Evolutionary conservation across 1,139 yeast species (phyloP).

Genomic region (Sugiyamaella neomexicana): DNA sequence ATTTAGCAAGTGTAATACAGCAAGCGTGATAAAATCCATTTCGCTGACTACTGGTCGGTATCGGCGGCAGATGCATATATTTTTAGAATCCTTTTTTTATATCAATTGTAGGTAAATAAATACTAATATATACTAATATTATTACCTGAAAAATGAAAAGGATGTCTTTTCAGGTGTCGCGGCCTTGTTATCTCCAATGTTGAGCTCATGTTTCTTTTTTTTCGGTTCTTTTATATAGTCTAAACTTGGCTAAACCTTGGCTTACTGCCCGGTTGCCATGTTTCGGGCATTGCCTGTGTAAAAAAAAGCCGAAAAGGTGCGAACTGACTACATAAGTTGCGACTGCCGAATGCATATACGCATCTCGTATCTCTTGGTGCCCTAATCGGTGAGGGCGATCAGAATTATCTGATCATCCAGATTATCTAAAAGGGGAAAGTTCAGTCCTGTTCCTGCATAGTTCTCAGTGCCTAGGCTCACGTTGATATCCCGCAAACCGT

Average conservation of each 20-base stretch:
- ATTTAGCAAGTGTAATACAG: too few species aligned
- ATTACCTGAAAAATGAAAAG: too few species aligned
- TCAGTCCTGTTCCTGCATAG: conserved; percentile 6
- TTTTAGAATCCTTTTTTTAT: too few species aligned
- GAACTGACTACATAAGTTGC: not conserved
- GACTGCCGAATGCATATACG: conserved; percentile 1
- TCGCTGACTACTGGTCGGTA: too few species aligned
- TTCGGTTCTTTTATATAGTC: too few species aligned
- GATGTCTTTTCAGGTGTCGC: too few species aligned
- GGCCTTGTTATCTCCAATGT: too few species aligned
- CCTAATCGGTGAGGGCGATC: conserved; percentile 5
- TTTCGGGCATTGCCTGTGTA: not conserved
- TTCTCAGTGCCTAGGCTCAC: not conserved
- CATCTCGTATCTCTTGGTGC: conserved; percentile 3
- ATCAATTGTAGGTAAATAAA: too few species aligned
- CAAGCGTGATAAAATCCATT: too few species aligned
- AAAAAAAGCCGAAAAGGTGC: not conserved
- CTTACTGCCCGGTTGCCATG: not conserved
- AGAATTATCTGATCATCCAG: conserved; percentile 15
- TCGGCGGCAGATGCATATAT: too few species aligned
- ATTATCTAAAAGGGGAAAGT: not conserved
- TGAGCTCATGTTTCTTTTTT: too few species aligned
- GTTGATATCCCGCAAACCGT: not conserved
- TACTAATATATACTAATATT: too few species aligned
- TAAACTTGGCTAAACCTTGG: not conserved